phyloP scores from a whole-genome alignment of 148 eudicot genomes.

The Vaccinium darrowii region DNA sequence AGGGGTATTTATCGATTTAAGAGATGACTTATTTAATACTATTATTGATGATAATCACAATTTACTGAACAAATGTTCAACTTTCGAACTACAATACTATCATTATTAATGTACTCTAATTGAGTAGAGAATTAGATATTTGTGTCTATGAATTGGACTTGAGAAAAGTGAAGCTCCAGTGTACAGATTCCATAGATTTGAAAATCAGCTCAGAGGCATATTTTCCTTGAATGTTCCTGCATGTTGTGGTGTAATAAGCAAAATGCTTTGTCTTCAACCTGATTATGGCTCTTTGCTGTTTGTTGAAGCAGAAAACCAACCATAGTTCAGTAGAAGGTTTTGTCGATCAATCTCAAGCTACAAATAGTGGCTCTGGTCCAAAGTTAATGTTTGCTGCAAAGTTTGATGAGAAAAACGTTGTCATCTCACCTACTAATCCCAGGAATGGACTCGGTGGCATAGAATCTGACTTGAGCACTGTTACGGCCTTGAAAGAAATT shows the following conservation, averaged over 20 bases:
- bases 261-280: neutral
- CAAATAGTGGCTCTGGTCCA: slow-evolving; percentile 38
- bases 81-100: too few species aligned
- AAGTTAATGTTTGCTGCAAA: slow-evolving; percentile 46
- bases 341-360: slow-evolving; percentile 45
- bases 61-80: too few species aligned
- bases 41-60: too few species aligned
- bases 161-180: neutral
- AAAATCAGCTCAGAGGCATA: neutral
- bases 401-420: slow-evolving; percentile 43
- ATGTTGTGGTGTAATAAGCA: neutral
- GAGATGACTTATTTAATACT: neutral
- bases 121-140: too few species aligned
- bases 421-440: slow-evolving; percentile 33
- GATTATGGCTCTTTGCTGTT: slow-evolving; percentile 1
- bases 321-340: slow-evolving; percentile 46
- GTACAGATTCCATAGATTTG: neutral
- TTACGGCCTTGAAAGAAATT: slow-evolving; percentile 37
- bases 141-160: neutral
- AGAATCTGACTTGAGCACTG: slow-evolving; percentile 39
- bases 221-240: neutral
- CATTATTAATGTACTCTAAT: too few species aligned
- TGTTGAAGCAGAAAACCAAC: slow-evolving; percentile 44
- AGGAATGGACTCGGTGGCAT: slow-evolving; percentile 35
- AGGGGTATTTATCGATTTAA: neutral